Conservation (phyloP, 2,329 filamentous ascomycete genomes). For the Xylaria polymorpha region DNA sequence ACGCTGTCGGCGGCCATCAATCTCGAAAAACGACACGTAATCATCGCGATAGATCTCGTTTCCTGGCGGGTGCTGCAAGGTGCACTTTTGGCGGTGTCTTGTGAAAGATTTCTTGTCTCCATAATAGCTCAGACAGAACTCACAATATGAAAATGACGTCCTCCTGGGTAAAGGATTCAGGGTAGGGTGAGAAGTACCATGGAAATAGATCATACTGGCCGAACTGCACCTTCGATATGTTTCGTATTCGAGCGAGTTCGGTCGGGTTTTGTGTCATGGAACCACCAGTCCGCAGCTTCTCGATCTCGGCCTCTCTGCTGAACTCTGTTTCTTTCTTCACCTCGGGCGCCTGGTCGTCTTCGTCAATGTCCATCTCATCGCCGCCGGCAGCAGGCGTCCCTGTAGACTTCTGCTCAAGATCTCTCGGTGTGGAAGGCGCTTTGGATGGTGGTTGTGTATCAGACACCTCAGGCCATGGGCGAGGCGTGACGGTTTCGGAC, state of each 20-base stretch:
- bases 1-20: constrained; percentile 91
- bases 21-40: constrained; percentile 95
- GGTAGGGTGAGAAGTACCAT: constrained; percentile 99
- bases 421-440: constrained; percentile 56
- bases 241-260: constrained; percentile 94
- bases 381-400: constrained; percentile 58
- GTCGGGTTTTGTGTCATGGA: constrained; percentile 99
- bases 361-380: constrained; percentile 68
- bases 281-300: constrained; percentile 91
- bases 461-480: constrained; percentile 64
- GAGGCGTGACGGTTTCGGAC: constrained; percentile 66
- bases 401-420: constrained; percentile 59
- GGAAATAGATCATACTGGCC: constrained; percentile 91
- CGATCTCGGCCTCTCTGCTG: constrained; percentile 90
- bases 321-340: constrained; percentile 67
- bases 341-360: constrained; percentile 56
- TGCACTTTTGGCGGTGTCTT: constrained; percentile 90
- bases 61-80: constrained; percentile 89
- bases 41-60: constrained; percentile 99
- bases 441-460: constrained; percentile 61
- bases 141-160: constrained; percentile 97
- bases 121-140: constrained; percentile 95
- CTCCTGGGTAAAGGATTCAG: constrained; percentile 85
- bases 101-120: constrained; percentile 83
- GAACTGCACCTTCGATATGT: constrained; percentile 94